Evolutionary conservation across 352 stramenopile genomes (phyloP).

Genomic region (Phytopythium delawarense): DNA sequence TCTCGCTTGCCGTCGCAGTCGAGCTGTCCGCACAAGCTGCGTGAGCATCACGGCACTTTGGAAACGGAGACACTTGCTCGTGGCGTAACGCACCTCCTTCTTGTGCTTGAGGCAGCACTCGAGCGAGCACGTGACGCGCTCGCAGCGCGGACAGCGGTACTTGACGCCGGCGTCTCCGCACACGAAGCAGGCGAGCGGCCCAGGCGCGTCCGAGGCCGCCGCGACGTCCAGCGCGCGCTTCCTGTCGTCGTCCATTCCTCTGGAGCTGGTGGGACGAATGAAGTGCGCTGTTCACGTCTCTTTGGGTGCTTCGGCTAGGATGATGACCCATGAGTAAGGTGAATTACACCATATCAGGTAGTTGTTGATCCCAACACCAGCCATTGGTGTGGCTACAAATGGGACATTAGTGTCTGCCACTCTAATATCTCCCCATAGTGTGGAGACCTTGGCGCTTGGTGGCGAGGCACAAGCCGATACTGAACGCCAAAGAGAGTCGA

Average conservation of each 20-base stretch:
- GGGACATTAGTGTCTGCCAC: neutral
- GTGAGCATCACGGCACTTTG: slow-evolving; percentile 1
- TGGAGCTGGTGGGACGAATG: neutral
- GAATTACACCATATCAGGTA: neutral
- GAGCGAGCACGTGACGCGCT: slow-evolving; percentile 81
- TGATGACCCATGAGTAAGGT: neutral
- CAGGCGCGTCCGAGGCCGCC: slow-evolving; percentile 4
- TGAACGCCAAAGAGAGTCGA: neutral
- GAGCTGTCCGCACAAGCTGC: slow-evolving; percentile 28
- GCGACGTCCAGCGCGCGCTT: slow-evolving; percentile 31
- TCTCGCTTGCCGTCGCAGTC: slow-evolving; percentile 80
- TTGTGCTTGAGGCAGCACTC: slow-evolving; percentile 78
- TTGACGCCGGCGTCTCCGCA: slow-evolving; percentile 61
- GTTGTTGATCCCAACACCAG: neutral
- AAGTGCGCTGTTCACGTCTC: neutral
- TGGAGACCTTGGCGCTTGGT: neutral
- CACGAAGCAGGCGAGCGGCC: slow-evolving; percentile 27
- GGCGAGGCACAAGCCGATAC: neutral
- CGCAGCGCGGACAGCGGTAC: slow-evolving; percentile 82
- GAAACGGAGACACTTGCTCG: neutral
- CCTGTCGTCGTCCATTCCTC: slow-evolving; percentile 17
- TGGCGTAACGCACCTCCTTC: slow-evolving; percentile 39
- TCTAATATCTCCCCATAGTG: neutral
- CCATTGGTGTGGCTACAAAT: neutral
- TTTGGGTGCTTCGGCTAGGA: neutral